Base-by-base conservation (phyloP, 2,329 filamentous ascomycete genomes). In the Sporothrix euskadiensis region DNA sequence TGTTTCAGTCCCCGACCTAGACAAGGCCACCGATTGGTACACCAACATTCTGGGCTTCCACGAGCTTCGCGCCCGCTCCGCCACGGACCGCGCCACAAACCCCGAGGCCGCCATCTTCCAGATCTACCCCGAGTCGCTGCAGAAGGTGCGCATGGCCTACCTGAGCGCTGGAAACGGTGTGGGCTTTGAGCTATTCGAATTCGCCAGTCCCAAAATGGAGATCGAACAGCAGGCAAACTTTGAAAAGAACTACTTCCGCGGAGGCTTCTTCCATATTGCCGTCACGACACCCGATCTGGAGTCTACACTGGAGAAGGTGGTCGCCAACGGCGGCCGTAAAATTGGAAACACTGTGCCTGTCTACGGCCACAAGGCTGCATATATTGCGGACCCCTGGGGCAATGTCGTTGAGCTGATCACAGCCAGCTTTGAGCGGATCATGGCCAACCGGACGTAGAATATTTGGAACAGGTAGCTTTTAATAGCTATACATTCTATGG, bases 111-210 rank as follows among this genome's bases (percentile, higher is more conserved):
- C 14, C n/a, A 69, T 71, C 49, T 73, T 73, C 52, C 49, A 52
- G 19, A 71, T 73, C 49, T 73, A 71, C 39, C 73, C 73, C 4
- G 47, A 59, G 14, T 63, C 63, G 26, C 59, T 73, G 30, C 68
- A 73, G 12, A 59, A 49, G 32, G 61, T 71, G 4, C 69, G 69
- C 26, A 39, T 74, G 22, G 73, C 69, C 22, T 74, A 72, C 47
- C 63, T 74, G 1, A 74, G 69, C n/a, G 16, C 73, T 0, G 73
- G 73, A 26, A 74, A 74, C 41, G 73, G 73, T 8, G 63, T 71
- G 19, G 73, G 73, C 30, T n/a, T 74, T 7, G 73, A 71, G 63
- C 69, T 74, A 39, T 72, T 74, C 16, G 35, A 74, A 52, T 74
- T 74, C 14, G 4, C 19, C 1, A 52, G 32, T 8, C 69, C 69